phyloP scores from a whole-genome alignment of 2,329 filamentous ascomycete genomes.

The Xylariaceae sp. region DNA sequence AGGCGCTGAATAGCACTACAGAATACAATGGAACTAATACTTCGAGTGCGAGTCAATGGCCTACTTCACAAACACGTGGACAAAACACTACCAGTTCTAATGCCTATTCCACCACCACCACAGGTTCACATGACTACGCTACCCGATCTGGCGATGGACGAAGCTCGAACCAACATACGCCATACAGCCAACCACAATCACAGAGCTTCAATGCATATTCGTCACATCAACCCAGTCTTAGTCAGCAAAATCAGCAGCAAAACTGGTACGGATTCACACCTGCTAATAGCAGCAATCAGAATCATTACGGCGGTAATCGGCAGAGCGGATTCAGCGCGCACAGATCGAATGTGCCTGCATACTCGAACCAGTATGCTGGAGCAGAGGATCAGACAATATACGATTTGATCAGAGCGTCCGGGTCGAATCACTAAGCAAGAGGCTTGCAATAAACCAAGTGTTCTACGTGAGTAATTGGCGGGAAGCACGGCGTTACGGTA shows the following conservation, averaged over 20 bases:
- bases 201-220: slow-evolving; percentile 28
- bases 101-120: slow-evolving; percentile 17
- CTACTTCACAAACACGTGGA: slow-evolving; percentile 21
- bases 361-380: slow-evolving; percentile 20
- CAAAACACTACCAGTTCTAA: slow-evolving; percentile 17
- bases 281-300: slow-evolving; percentile 21
- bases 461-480: too few relatives aligned
- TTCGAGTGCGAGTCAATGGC: slow-evolving; percentile 23
- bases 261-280: slow-evolving; percentile 33
- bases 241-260: slow-evolving; percentile 27
- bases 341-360: slow-evolving; percentile 19
- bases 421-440: slow-evolving; percentile 18
- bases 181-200: slow-evolving; percentile 28
- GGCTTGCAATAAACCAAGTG: background rate
- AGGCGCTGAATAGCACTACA: slow-evolving; percentile 21
- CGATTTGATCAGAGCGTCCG: slow-evolving; percentile 23
- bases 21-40: slow-evolving; percentile 17
- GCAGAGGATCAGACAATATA: slow-evolving; percentile 27
- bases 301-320: slow-evolving; percentile 21
- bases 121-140: slow-evolving; percentile 21
- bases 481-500: too few relatives aligned
- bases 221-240: slow-evolving; percentile 23
- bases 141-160: slow-evolving; percentile 25
- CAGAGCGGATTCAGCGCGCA: slow-evolving; percentile 20
- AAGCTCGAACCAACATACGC: slow-evolving; percentile 21